phyloP scores from a whole-genome alignment of 306 rosid genomes.

The Quercus berberidifolia region DNA sequence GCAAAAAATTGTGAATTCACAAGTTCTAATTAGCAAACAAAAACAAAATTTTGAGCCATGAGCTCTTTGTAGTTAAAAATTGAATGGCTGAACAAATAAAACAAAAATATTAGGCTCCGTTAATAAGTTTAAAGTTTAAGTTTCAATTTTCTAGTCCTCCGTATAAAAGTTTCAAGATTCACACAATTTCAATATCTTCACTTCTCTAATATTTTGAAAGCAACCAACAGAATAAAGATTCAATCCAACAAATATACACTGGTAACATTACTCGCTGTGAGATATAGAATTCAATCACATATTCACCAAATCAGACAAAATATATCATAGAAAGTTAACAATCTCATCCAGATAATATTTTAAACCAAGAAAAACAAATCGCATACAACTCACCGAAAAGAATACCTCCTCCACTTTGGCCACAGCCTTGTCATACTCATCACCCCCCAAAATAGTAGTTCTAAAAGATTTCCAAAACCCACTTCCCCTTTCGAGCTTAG shows the following conservation, averaged over 20 bases:
- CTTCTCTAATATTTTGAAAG: background rate
- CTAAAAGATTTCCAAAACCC: constrained; percentile 66
- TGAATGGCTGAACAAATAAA: background rate
- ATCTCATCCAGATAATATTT: background rate
- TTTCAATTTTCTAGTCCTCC: background rate
- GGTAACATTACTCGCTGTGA: background rate
- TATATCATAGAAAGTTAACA: no score
- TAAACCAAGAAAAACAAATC: background rate
- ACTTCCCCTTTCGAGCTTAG: constrained; percentile 30
- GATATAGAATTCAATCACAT: background rate
- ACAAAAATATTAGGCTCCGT: background rate
- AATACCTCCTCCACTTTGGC: constrained; percentile 65
- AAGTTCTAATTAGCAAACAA: background rate
- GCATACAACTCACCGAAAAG: constrained; percentile 49
- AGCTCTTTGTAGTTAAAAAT: background rate
- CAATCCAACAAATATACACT: background rate
- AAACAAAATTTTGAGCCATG: background rate
- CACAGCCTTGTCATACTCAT: constrained; percentile 58
- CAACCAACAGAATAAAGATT: background rate
- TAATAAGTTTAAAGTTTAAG: background rate
- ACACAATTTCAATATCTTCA: no score
- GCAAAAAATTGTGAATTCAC: background rate
- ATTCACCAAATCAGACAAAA: background rate
- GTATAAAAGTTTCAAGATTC: background rate
- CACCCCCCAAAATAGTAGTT: constrained; percentile 46